Evolutionary conservation across 2,329 filamentous ascomycete genomes (phyloP).

Genomic region (Phaeosphaeriaceae sp.): DNA sequence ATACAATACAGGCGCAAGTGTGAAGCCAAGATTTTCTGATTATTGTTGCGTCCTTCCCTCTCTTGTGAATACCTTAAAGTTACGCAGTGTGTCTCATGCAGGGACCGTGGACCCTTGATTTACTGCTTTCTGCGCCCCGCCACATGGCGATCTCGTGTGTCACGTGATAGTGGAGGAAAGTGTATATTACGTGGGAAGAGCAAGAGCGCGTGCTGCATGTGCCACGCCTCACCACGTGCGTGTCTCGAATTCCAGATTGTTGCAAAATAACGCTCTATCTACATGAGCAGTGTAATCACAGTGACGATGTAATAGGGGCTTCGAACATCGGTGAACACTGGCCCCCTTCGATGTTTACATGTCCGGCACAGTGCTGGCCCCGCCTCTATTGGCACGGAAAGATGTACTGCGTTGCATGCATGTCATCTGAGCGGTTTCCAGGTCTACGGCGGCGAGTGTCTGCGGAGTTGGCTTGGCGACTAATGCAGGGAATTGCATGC

Average conservation of each 20-base stretch:
- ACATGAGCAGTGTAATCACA: not conserved
- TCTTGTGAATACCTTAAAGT: not conserved
- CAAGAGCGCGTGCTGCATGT: not conserved
- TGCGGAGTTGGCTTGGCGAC: conserved; percentile 19
- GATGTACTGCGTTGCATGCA: conserved; percentile 2
- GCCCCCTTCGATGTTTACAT: not conserved
- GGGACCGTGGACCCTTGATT: not conserved
- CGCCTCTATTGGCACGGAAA: not conserved
- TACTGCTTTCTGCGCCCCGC: not conserved
- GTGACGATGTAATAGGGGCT: not conserved
- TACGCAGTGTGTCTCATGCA: not conserved
- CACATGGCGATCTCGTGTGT: not conserved
- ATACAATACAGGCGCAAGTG: not conserved
- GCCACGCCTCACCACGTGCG: not conserved
- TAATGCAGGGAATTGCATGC: conserved; percentile 20
- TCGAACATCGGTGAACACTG: not conserved
- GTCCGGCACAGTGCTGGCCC: not conserved
- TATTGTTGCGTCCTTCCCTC: not conserved
- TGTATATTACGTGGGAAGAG: not conserved
- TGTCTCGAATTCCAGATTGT: not conserved
- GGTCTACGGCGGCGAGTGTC: conserved; percentile 22
- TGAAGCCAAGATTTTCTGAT: not conserved
- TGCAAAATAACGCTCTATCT: not conserved
- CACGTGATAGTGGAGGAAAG: not conserved
- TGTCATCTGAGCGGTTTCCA: conserved; percentile 18